Conservation (phyloP, 129 eudicot species). For the Pseudognaphalium luteoalbum region DNA sequence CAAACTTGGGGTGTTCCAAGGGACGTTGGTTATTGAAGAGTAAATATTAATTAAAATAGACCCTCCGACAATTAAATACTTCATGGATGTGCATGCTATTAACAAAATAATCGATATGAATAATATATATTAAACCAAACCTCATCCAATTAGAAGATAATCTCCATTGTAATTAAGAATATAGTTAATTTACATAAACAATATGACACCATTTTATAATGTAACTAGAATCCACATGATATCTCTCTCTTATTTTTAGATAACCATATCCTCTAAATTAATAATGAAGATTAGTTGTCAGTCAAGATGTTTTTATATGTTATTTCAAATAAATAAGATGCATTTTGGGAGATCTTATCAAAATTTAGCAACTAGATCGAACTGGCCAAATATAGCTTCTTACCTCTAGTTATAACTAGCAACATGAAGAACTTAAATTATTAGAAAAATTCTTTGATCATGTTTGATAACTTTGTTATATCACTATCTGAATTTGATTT, state of each 20-base stretch:
- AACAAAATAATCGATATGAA: neutral
- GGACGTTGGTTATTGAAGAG: conserved; percentile 25
- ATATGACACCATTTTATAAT: neutral
- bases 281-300: neutral
- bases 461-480: no score
- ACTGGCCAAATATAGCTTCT: neutral
- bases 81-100: conserved; percentile 27
- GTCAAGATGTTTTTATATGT: conserved; percentile 13
- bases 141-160: conserved; percentile 21
- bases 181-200: no score
- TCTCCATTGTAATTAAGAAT: conserved; percentile 5
- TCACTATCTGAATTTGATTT: no score
- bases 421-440: no score
- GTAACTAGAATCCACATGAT: conserved; percentile 12
- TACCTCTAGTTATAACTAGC: neutral
- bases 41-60: conserved; percentile 24
- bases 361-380: neutral
- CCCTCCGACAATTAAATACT: conserved; percentile 21
- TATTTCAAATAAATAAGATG: neutral
- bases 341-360: neutral
- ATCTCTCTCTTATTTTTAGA: conserved; percentile 18
- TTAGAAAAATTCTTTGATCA: no score
- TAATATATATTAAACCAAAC: conserved; percentile 13
- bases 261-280: neutral
- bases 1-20: conserved; percentile 42